Evolutionary conservation across 2,329 filamentous ascomycete species (phyloP), one percentile per base, ranked within the genome.

Genomic region (Sclerotinia borealis): DNA sequence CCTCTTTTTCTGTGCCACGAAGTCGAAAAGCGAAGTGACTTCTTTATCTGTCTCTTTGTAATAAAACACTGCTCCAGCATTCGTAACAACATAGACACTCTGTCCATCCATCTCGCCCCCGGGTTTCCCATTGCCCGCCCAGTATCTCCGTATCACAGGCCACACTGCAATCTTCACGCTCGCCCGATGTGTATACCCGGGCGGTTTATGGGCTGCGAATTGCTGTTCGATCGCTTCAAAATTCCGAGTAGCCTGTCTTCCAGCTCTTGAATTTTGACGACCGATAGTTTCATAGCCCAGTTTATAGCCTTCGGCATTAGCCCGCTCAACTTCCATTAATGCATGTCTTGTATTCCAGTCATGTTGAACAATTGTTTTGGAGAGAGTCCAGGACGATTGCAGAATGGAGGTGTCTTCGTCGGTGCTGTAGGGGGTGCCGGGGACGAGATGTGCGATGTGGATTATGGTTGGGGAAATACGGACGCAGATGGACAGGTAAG

Each of bases 391-490:
- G 4, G 34, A 34, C 2, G 22, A 13, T 1, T 31, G 36, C n/a
- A 66, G 62, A 11, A 72, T 36, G 43, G 43, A 62, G 6, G 47
- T 49, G 17, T 70, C 66, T 31, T 71, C 68, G 7, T 69, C 66
- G 8, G 47, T 25, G 1, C 65, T 63, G 59, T 66, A 73, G 15
- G 9, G 8, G 8, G 56, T 61, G 9, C 68, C 68, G 0, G 71
- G 71, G 0, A 11, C 4, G 7, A 66, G n/a, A 36, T 66, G 48
- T 25, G 63, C 29, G 49, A 68, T 58, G 49, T 67, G 66, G 64
- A 73, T 67, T 29, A 73, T 71, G 19, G 67, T 69, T 31, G 69
- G 66, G 1, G 69, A 72, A 34, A 68, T 37, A 22, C 69, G 70
- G 22, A 69, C 59, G 25, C 55, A 61, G 50, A 73, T 37, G 15